Evolutionary conservation across 345 rosid genomes (phyloP).

Genomic region (Lepidium africanum): DNA sequence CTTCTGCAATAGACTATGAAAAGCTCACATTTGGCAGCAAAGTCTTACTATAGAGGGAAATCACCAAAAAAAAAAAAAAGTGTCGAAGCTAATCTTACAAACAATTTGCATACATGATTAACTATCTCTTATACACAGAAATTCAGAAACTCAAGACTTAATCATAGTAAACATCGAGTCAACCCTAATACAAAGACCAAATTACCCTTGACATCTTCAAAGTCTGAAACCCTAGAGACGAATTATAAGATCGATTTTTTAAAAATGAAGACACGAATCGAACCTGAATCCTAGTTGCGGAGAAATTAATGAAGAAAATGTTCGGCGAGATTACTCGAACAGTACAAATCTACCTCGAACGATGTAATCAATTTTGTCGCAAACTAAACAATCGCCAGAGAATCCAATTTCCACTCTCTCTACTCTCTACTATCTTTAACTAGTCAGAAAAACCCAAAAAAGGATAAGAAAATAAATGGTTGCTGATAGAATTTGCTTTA

Average conservation of each 20-base stretch:
- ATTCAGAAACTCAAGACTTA: neutral
- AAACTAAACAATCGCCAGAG: slow-evolving; percentile 22
- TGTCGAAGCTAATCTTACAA: neutral
- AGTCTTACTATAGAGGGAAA: too few relatives aligned
- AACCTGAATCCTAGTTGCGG: slow-evolving; percentile 13
- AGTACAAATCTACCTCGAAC: neutral
- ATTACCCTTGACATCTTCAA: slow-evolving; percentile 24
- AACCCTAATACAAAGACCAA: slow-evolving; percentile 5
- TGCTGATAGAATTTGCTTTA: neutral
- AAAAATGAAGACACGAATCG: neutral
- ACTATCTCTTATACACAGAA: neutral
- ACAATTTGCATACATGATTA: neutral
- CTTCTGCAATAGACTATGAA: neutral
- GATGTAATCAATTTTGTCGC: slow-evolving; percentile 18
- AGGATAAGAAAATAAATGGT: neutral
- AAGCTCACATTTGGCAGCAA: neutral
- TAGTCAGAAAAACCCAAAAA: neutral
- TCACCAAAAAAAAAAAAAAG: neutral
- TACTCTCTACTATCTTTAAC: neutral
- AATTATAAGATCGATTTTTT: neutral
- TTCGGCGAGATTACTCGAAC: slow-evolving; percentile 20
- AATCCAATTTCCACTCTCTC: neutral
- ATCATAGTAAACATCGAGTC: slow-evolving; percentile 8
- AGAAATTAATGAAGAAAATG: slow-evolving; percentile 12
- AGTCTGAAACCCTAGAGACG: slow-evolving; percentile 19